Percentiles rank a stretch among this genome's conserved stretches.
phyloP scores from a whole-genome alignment of 148 eudicot species.

The Heliamphora exappendiculata region DNA sequence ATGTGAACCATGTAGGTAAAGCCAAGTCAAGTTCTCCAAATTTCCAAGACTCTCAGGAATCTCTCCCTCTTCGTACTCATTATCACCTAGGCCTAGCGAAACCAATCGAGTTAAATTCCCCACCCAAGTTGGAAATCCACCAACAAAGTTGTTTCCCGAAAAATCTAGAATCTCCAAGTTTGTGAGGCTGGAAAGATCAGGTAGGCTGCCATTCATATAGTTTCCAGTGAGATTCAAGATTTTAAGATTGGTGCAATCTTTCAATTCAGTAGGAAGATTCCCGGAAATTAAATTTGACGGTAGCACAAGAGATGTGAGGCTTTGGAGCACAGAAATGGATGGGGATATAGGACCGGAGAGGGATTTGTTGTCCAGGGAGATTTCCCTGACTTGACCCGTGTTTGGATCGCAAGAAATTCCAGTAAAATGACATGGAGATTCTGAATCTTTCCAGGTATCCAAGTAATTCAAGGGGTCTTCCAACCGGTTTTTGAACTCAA shows the following conservation, averaged over 20 bases:
- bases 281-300: constrained; percentile 45
- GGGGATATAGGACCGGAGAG: constrained; percentile 58
- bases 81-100: constrained; percentile 53
- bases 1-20: constrained; percentile 41
- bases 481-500: constrained; percentile 67
- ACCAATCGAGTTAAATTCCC: constrained; percentile 44
- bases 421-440: constrained; percentile 50
- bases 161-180: constrained; percentile 60
- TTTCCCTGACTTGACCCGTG: constrained; percentile 41
- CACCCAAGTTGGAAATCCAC: constrained; percentile 76
- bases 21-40: constrained; percentile 60
- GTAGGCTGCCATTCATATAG: constrained; percentile 55
- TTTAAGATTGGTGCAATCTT: constrained; percentile 40
- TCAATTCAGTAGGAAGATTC: constrained; percentile 40
- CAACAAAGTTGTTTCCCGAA: constrained; percentile 53
- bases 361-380: constrained; percentile 48
- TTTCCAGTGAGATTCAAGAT: constrained; percentile 64
- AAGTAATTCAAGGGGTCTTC: constrained; percentile 61
- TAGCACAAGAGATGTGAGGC: constrained; percentile 48
- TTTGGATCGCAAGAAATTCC: constrained; percentile 65
- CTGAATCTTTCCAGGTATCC: constrained; percentile 54
- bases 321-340: constrained; percentile 42
- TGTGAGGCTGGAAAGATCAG: constrained; percentile 59
- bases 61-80: constrained; percentile 44
- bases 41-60: constrained; percentile 60